phyloP scores from a whole-genome alignment of 2,329 filamentous ascomycete species.

The Talaromyces rugulosus region DNA sequence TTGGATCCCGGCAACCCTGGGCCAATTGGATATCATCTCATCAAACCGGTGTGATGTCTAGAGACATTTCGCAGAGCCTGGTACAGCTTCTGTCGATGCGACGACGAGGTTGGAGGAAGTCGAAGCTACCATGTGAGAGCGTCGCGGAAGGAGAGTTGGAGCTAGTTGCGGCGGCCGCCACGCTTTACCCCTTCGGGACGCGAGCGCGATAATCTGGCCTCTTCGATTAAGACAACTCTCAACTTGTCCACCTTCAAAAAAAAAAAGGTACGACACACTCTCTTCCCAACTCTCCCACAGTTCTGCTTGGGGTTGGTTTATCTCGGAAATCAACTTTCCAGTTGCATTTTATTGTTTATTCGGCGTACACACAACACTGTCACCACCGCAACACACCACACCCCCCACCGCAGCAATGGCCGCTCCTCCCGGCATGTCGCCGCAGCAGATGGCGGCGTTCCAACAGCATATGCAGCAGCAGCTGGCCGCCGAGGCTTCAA shows the following conservation, averaged over 20 bases:
- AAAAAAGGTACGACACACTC: not conserved
- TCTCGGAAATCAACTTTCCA: not conserved
- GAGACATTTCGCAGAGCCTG: not conserved
- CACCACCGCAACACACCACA: slow-evolving; percentile 2
- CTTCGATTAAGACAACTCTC: not conserved
- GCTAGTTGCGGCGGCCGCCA: not conserved
- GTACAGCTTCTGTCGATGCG: not conserved
- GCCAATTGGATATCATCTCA: not conserved
- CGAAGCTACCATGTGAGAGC: not conserved
- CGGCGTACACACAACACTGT: not conserved
- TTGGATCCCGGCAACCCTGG: not conserved
- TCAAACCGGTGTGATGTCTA: not conserved
- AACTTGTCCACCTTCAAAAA: not conserved
- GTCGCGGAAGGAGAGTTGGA: not conserved
- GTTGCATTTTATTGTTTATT: not conserved
- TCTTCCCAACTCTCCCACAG: not conserved
- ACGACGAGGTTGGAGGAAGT: not conserved
- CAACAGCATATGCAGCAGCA: slow-evolving; percentile 65
- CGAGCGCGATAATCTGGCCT: slow-evolving; percentile 12
- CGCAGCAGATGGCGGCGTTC: slow-evolving; percentile 70
- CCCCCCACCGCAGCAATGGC: slow-evolving; percentile 25
- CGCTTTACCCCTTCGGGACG: slow-evolving; percentile 10
- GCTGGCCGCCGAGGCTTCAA: slow-evolving; percentile 75
- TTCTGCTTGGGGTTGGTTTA: not conserved
- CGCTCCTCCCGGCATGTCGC: slow-evolving; percentile 53